Evolutionary conservation across 768 basidiomycete species (phyloP), one percentile per base, ranked within the genome.

Genomic region (Hysterangium stoloniferum): DNA sequence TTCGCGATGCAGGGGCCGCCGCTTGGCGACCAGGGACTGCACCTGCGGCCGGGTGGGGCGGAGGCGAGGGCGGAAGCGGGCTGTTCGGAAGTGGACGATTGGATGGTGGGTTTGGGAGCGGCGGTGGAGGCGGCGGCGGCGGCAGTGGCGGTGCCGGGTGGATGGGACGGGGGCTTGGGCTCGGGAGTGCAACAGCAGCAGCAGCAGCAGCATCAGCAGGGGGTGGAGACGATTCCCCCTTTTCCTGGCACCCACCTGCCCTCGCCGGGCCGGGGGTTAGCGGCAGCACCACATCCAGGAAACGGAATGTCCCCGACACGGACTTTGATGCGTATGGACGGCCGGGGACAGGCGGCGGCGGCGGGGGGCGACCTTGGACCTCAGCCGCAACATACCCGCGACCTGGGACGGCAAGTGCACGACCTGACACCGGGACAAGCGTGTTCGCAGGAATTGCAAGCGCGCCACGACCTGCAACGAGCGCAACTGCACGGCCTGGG

Each of bases 221-320:
- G 4, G 38, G 36, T 19, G 38, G 34, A 44, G 12, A 45, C 34
- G 56, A 52, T 29, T 82, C 80, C 53, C 84, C 84, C 48, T 86
- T 86, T 78, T 85, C 75, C 71, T 87, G 84, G 80, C 77, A 81
- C 71, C 76, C 83, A 56, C 82, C 81, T 63, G 67, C 73, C 46
- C 66, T 72, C 68, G 54, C 70, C 68, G 68, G 34, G 68, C 54
- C 54, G 61, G 47, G 38, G 46, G 55, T 38, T 59, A 58, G 57
- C 57, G 59, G 64, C 64, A 54, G 61, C 60, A 28, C 63, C 65
- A 60, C 66, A 33, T 56, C 64, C 58, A 43, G 67, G 61, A 44
- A 72, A 63, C 69, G 72, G 51, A 60, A 61, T 56, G 64, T 62
- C 58, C 62, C 66, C 57, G 57, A 52, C 28, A 52, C 54, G 35